Evolutionary conservation across 2,329 filamentous ascomycete genomes (phyloP).

Genomic region (Alternaria solani): DNA sequence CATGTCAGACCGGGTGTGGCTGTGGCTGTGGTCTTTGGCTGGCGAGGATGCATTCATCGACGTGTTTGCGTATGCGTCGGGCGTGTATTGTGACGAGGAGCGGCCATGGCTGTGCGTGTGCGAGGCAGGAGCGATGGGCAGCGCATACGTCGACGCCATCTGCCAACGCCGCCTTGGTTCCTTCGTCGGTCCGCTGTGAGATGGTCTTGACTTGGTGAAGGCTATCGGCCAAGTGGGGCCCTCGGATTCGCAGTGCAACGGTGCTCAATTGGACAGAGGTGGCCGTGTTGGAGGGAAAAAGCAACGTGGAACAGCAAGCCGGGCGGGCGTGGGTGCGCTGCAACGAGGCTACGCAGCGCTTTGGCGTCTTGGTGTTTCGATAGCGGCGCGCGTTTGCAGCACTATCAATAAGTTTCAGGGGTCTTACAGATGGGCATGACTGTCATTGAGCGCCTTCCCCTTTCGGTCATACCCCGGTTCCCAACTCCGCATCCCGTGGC

Average conservation of each 20-base stretch:
- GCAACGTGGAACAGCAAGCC: constrained; percentile 3
- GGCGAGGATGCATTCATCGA: constrained; percentile 32
- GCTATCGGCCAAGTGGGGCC: constrained; percentile 10
- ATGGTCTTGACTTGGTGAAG: constrained; percentile 27
- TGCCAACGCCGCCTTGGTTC: constrained; percentile 26
- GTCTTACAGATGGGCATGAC: constrained; percentile 25
- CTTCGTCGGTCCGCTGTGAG: constrained; percentile 25
- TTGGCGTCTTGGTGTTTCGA: constrained; percentile 11
- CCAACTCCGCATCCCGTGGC: constrained; percentile 22
- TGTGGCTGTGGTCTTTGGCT: constrained; percentile 37
- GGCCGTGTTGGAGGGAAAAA: constrained; percentile 1
- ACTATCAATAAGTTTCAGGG: constrained; percentile 31
- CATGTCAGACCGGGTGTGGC: constrained; percentile 42
- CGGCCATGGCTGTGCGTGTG: constrained; percentile 50
- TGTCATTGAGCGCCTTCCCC: constrained; percentile 23
- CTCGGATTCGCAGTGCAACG: not conserved
- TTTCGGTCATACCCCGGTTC: constrained; percentile 24
- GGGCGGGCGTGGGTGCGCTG: constrained; percentile 8
- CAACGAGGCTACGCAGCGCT: constrained; percentile 19
- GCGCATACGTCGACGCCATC: constrained; percentile 58
- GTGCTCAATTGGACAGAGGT: constrained; percentile 6
- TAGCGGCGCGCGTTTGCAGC: constrained; percentile 20
- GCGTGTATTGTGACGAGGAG: constrained; percentile 49
- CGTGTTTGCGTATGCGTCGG: constrained; percentile 34
- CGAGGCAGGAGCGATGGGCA: constrained; percentile 48